Evolutionary conservation across 345 rosid species (phyloP).

Genomic region (Erodium maritimum): DNA sequence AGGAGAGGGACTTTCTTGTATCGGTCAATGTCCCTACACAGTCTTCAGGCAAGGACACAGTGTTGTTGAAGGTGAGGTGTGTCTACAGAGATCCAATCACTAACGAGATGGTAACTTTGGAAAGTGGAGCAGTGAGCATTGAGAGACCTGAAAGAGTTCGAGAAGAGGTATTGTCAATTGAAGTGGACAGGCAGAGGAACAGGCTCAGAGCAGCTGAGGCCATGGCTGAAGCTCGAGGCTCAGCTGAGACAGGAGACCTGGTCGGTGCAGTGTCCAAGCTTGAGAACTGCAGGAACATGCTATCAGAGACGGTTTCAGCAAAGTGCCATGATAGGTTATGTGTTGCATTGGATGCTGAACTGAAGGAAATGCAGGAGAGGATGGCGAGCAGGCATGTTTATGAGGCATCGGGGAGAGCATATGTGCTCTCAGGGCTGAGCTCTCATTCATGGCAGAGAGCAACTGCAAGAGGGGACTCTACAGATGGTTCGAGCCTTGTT

Average conservation of each 20-base stretch:
- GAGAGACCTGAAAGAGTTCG: slow-evolving; percentile 44
- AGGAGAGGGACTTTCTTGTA: slow-evolving; percentile 80
- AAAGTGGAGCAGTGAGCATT: slow-evolving; percentile 43
- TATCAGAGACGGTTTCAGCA: slow-evolving; percentile 55
- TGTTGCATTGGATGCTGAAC: slow-evolving; percentile 72
- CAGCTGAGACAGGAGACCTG: slow-evolving; percentile 78
- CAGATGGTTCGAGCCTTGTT: slow-evolving; percentile 68
- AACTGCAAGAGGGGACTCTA: slow-evolving; percentile 88
- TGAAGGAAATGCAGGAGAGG: slow-evolving; percentile 50
- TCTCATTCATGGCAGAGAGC: slow-evolving; percentile 99
- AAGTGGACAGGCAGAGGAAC: slow-evolving; percentile 92
- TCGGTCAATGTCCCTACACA: slow-evolving; percentile 62
- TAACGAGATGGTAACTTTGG: slow-evolving; percentile 41
- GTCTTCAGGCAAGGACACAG: slow-evolving; percentile 28
- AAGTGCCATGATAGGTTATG: slow-evolving; percentile 65
- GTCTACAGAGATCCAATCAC: slow-evolving; percentile 65
- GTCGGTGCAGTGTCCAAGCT: slow-evolving; percentile 55
- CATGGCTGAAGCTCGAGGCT: slow-evolving; percentile 62
- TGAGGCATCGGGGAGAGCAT: too few species aligned
- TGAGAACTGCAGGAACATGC: slow-evolving; percentile 39
- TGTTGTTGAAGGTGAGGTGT: slow-evolving; percentile 65
- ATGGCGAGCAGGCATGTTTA: too few species aligned
- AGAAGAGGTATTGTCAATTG: slow-evolving; percentile 46
- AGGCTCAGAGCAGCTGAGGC: slow-evolving; percentile 83
- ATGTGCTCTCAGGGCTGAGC: slow-evolving; percentile 98